These are phyloP conservation scores for Blastocystis sp. DNA, from an alignment of 352 stramenopile species.

Conservation along the genomic window DNA sequence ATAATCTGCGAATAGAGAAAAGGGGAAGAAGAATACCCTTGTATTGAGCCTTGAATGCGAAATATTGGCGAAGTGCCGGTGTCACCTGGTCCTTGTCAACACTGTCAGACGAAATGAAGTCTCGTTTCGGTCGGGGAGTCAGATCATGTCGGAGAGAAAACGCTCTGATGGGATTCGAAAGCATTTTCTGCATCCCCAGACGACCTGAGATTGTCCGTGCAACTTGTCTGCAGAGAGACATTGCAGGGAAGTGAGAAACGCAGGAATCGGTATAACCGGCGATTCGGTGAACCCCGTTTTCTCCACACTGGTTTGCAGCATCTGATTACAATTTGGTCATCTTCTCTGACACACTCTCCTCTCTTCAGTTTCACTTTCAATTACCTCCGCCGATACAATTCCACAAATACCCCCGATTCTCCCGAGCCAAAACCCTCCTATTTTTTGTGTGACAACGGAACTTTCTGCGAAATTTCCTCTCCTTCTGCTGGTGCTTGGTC, in stretches of 20 bases:
- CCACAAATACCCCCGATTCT: neutral
- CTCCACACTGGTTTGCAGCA: too few relatives aligned
- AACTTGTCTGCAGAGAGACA: neutral
- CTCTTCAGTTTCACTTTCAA: too few relatives aligned
- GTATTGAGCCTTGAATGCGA: conserved; percentile 42
- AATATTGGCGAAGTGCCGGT: conserved; percentile 31
- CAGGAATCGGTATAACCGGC: neutral
- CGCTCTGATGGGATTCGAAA: neutral
- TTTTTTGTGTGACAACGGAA: neutral
- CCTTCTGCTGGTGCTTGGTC: neutral
- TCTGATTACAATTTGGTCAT: too few relatives aligned
- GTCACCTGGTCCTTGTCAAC: conserved; percentile 38
- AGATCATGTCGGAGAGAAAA: neutral
- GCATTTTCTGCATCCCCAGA: neutral
- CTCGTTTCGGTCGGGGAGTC: neutral
- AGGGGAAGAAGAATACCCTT: neutral
- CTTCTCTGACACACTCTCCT: too few relatives aligned
- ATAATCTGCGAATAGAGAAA: conserved; percentile 47
- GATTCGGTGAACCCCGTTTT: neutral
- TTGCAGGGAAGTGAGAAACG: neutral
- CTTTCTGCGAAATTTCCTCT: neutral
- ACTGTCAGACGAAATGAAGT: conserved; percentile 24
- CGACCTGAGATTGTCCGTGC: neutral
- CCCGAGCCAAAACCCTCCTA: neutral
- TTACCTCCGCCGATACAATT: neutral